phyloP scores from a whole-genome alignment of 257 asterid genomes.

The Nicotiana noctiflora region DNA sequence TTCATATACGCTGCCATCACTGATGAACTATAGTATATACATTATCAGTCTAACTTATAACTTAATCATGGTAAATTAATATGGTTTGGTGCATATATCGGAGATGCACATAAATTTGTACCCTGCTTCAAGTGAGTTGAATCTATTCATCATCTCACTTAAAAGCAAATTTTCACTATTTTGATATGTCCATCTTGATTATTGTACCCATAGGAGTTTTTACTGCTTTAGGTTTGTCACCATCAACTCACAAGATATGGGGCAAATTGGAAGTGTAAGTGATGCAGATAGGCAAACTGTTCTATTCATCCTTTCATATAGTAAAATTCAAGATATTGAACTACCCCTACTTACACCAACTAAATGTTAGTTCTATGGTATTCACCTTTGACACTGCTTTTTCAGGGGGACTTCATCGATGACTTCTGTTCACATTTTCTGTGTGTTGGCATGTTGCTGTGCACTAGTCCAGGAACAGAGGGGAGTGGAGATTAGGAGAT shows the following conservation, averaged over 20 bases:
- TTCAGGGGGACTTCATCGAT: constrained; percentile 59
- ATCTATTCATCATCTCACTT: not conserved
- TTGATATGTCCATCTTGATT: not conserved
- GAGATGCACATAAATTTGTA: not conserved
- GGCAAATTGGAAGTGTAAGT: not conserved
- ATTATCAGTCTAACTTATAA: no score
- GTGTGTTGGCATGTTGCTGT: constrained; percentile 53
- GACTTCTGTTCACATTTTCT: constrained; percentile 84
- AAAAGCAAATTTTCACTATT: not conserved
- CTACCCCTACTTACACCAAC: not conserved
- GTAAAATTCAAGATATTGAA: constrained; percentile 1
- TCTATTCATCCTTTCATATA: not conserved
- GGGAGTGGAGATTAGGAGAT: constrained; percentile 52
- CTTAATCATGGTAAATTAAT: no score
- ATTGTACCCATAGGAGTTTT: not conserved
- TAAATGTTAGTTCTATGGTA: no score
- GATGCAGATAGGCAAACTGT: not conserved
- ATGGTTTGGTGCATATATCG: not conserved
- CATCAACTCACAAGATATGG: not conserved
- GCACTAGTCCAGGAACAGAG: constrained; percentile 83
- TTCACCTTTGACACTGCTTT: not conserved
- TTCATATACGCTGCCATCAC: no score
- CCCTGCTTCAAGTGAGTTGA: not conserved
- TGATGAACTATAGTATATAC: no score
- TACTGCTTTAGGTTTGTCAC: not conserved